These are phyloP conservation scores for Hyaloraphidium curvatum DNA, from an alignment of 192 early-diverging fungal genomes.

Conservation along the genomic window DNA sequence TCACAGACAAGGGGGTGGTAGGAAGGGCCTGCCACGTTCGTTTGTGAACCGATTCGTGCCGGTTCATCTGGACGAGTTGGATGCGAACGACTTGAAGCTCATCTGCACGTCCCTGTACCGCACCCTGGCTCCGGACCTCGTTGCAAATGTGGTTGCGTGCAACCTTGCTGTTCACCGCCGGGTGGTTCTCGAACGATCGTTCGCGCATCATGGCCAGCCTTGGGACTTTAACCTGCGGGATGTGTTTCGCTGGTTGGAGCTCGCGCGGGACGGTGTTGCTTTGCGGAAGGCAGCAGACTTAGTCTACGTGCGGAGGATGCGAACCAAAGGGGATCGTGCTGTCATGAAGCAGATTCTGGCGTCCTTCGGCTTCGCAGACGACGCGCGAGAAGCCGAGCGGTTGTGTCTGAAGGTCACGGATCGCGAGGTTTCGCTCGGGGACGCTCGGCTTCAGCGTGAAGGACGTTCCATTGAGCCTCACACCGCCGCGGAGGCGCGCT, in stretches of 20 bases:
- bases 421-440: constrained; percentile 33
- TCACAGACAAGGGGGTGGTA: constrained; percentile 85
- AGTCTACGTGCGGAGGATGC: constrained; percentile 79
- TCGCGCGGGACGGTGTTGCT: constrained; percentile 53
- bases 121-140: constrained; percentile 6
- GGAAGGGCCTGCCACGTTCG: constrained; percentile 92
- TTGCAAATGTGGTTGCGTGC: constrained; percentile 51
- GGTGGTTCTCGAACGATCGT: constrained; percentile 55
- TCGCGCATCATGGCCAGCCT: constrained; percentile 60
- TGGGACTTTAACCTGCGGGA: constrained; percentile 99
- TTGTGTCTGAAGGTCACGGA: constrained; percentile 31
- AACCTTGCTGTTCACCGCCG: constrained; percentile 70
- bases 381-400: not conserved
- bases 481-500: not conserved
- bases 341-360: constrained; percentile 32
- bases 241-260: constrained; percentile 80
- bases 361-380: constrained; percentile 22
- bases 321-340: constrained; percentile 52
- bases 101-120: constrained; percentile 39
- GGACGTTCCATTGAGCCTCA: too few species aligned
- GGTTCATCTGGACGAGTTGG: constrained; percentile 76
- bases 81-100: constrained; percentile 51
- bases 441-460: constrained; percentile 30
- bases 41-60: constrained; percentile 95
- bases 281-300: too few species aligned